Percentiles rank a stretch among this genome's conserved stretches.
phyloP scores from a whole-genome alignment of 805 yeast species.

The Ogataea corticis region DNA sequence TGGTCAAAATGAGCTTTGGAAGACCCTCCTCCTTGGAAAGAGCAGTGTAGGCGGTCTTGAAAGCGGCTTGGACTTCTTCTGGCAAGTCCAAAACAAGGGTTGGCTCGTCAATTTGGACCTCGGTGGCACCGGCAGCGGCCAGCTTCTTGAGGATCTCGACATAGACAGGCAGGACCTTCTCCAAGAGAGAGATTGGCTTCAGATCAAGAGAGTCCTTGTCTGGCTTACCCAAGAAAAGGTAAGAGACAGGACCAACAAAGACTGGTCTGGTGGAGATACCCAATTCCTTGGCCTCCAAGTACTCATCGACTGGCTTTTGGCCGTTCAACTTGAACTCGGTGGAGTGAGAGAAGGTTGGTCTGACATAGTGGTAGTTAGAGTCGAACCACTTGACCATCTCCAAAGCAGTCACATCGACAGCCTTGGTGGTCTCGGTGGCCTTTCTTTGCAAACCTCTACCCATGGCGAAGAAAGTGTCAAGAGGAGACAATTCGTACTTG shows the following conservation, averaged over 20 bases:
- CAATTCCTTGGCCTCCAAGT: constrained; percentile 93
- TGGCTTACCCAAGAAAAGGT: constrained; percentile 93
- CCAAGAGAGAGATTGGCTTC: constrained; percentile 87
- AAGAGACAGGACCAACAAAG: constrained; percentile 93
- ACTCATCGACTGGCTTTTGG: constrained; percentile 95
- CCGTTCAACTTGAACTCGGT: constrained; percentile 96
- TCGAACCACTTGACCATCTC: constrained; percentile 99
- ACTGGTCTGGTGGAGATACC: constrained; percentile 99
- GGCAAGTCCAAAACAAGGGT: constrained; percentile 91
- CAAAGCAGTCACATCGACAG: constrained; percentile 97
- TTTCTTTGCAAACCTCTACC: constrained; percentile 99
- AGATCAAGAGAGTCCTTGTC: constrained; percentile 96
- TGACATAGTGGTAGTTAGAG: constrained; percentile 98
- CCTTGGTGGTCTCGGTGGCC: constrained; percentile 81
- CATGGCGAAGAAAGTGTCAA: constrained; percentile 97
- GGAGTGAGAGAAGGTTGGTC: constrained; percentile 97
- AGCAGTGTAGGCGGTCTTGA: constrained; percentile 81
- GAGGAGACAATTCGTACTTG: constrained; percentile 82
- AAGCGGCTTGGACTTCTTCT: constrained; percentile 78
- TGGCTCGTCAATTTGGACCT: constrained; percentile 98
- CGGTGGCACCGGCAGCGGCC: constrained; percentile 90
- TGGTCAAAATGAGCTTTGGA: constrained; percentile 80
- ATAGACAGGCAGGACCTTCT: constrained; percentile 91
- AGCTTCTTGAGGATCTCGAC: constrained; percentile 84
- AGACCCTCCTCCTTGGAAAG: constrained; percentile 65